Evolutionary conservation across 2,329 filamentous ascomycete genomes (phyloP).

Genomic region (Talaromyces funiculosus): DNA sequence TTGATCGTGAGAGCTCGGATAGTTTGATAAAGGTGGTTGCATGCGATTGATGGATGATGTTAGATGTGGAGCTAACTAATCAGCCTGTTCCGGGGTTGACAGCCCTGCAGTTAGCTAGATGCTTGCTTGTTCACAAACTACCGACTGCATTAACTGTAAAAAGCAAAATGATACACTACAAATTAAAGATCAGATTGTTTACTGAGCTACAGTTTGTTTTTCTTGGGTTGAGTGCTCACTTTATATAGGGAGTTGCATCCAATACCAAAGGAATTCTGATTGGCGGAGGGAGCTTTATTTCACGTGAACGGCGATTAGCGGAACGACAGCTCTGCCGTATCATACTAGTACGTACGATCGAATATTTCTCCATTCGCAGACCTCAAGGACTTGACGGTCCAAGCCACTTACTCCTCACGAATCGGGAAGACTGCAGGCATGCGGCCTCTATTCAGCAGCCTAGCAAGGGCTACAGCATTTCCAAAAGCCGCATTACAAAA

Average conservation of each 20-base stretch:
- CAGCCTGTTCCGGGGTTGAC: not conserved
- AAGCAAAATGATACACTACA: too few species aligned
- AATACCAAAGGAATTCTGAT: too few species aligned
- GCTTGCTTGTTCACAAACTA: not conserved
- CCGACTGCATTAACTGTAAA: not conserved
- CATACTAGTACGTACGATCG: too few species aligned
- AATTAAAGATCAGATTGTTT: too few species aligned
- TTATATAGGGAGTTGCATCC: too few species aligned
- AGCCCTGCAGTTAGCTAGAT: not conserved
- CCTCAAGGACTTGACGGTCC: not conserved
- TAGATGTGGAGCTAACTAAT: not conserved
- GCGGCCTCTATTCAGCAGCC: constrained; percentile 15
- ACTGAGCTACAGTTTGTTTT: too few species aligned
- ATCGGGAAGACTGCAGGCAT: not conserved
- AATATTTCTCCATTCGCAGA: not conserved
- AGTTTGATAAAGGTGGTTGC: not conserved
- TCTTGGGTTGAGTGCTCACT: too few species aligned
- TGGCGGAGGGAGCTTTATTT: not conserved
- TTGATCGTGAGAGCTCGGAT: not conserved
- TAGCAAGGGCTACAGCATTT: constrained; percentile 21
- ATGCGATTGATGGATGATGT: not conserved
- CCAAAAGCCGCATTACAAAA: constrained; percentile 14
- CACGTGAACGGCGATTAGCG: not conserved
- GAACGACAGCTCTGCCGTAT: not conserved
- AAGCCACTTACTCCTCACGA: not conserved